Base-by-base conservation (phyloP, 768 basidiomycete genomes). In the Sistotremastrum niveocremeum region DNA sequence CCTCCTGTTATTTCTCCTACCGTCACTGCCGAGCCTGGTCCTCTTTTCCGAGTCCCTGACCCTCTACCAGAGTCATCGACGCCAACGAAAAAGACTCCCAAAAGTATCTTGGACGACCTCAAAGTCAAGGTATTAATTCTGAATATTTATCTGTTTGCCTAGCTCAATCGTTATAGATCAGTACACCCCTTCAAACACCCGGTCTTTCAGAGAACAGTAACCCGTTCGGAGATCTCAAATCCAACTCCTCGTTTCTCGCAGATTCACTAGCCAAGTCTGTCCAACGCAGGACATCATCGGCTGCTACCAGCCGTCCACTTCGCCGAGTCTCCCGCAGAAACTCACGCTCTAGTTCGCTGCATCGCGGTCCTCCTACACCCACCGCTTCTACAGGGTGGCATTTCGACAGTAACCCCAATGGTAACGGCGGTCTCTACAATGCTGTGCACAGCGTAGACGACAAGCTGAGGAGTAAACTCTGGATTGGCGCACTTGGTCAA, bases 361-460 rank as follows among this genome's bases (percentile, higher is more conserved):
- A 72, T 30, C 67, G 63, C 11, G 55, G 54, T 7, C 55, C 32
- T 73, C 64, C 9, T 54, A 52, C 11, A 46, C 55, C 0, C 42
- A 54, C 50, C 7, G 46, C 38, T 55, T 54, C 51, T 54, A 56
- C 29, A 12, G 55, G 63, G 6, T 76, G 65, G 65, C 67, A 75
- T 47, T 60, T 73, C 34, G 69, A 70, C 7, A 64, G 67, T n/a
- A 88, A 86, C 55, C 69, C 76, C 0, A 83, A 82, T 52, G 78
- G 81, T 54, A 90, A 90, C 52, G 84, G 84, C 10, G 87, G 87
- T 7, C 67, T 90, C 42, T 81, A 82, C 57, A 91, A 91, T 51
- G 87, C 87, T 12, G 59, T 91, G 3, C 60, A 64, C 20, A 81
- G 80, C 53, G 74, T 86, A 42, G 68, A 71, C 37, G 69, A 62